These are phyloP conservation scores for Aureobasidium leucospermi DNA, from an alignment of 2,329 filamentous ascomycete genomes.

Conservation along the genomic window DNA sequence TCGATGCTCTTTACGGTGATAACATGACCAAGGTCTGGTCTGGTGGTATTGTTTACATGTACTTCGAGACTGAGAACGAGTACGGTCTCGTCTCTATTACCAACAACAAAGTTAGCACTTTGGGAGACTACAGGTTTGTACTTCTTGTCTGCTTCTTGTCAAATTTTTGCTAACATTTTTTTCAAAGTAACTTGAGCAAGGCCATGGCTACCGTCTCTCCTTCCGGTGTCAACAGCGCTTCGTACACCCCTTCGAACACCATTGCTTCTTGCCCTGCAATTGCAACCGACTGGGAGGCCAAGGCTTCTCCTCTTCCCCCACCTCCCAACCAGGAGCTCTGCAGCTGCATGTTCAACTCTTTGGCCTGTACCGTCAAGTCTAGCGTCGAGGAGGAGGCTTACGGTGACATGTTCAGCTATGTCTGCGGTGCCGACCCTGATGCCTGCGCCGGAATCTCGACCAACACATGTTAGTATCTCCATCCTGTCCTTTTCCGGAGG, in stretches of 20 bases:
- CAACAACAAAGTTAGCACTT: no score
- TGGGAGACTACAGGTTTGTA: no score
- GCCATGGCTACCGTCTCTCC: slow-evolving; percentile 64
- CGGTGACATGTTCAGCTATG: slow-evolving; percentile 62
- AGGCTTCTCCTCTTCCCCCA: slow-evolving; percentile 63
- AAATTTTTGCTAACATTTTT: no score
- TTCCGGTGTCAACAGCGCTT: slow-evolving; percentile 54
- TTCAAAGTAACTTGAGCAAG: slow-evolving; percentile 49
- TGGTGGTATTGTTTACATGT: slow-evolving; percentile 98
- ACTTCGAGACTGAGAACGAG: slow-evolving; percentile 84
- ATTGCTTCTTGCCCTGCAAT: slow-evolving; percentile 63
- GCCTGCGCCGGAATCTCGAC: no score
- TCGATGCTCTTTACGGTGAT: slow-evolving; percentile 67
- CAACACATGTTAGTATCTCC: no score
- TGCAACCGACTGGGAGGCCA: slow-evolving; percentile 60
- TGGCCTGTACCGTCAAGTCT: slow-evolving; percentile 61
- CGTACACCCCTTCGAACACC: slow-evolving; percentile 69
- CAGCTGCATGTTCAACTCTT: slow-evolving; percentile 71
- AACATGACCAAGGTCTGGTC: slow-evolving; percentile 85
- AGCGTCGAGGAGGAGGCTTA: slow-evolving; percentile 52
- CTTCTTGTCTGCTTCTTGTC: no score
- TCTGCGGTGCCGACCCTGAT: slow-evolving; percentile 53
- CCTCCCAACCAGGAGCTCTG: slow-evolving; percentile 73
- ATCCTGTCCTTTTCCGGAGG: no score
- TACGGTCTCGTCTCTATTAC: slow-evolving; percentile 68